Base-by-base conservation (phyloP, 1,284 basidiomycete species). In the Schizophyllum amplum region DNA sequence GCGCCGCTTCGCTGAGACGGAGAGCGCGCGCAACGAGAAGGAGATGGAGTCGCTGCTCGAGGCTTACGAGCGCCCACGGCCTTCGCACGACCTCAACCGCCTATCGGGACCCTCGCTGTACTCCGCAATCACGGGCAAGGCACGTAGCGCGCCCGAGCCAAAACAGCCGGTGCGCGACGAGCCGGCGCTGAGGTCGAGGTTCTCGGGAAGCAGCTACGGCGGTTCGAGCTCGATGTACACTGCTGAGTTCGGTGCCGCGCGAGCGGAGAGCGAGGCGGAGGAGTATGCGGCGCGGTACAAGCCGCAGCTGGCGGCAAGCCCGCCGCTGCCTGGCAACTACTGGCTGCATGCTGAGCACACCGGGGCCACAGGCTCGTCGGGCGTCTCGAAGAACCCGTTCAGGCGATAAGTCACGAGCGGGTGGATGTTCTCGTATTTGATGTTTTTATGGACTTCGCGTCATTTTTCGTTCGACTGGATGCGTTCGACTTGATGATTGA, bases 81-180 rank as follows among this genome's bases (percentile, higher is more conserved):
- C 65, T n/a, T 68, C 70, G 27, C 66, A 72, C 22, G 65, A 69
- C 54, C 70, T 66, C 47, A 68, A 75, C 58, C 69, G 69, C 59
- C 60, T 78, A 59, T 79, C 78, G 15, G 72, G 75, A 24, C 74
- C 75, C 22, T 88, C 86, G 51, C 63, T 90, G 46, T 90, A 84
- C 68, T 83, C 86, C 52, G 80, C 86, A 65, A 65, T 83, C 54
- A 90, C 85, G 4, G 87, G 87, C 20, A 66, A 75, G 53, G 81
- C 81, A 53, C 76, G 80, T 26, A 72, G 73, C 23, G 76, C 72
- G 27, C 82, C 86, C 4, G 83, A 87, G 63, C 80, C 85, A 21
- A 76, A 85, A n/a, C 80, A 84, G 68, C 86, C 87, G 25, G 75
- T 87, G 59, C 78, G 74, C 66, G 74, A 75, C 60, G 75, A 77